Conservation (phyloP, 2,329 filamentous ascomycete species). For the Trichophyton verrucosum region DNA sequence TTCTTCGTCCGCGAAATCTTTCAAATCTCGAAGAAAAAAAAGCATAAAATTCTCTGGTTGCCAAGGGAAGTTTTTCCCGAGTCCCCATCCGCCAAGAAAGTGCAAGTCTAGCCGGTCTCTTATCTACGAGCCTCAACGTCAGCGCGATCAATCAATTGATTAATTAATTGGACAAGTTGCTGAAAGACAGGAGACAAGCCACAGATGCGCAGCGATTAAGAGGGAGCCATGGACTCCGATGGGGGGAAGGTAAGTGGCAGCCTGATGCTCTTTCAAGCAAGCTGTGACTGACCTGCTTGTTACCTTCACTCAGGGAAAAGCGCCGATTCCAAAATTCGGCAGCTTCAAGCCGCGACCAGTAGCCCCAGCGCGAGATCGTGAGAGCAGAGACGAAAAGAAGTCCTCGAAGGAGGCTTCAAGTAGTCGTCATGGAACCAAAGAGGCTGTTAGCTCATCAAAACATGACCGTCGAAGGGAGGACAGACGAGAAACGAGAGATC, state of each 20-base stretch:
- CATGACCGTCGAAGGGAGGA: neutral
- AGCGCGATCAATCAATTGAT: neutral
- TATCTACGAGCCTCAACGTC: neutral
- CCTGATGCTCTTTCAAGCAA: neutral
- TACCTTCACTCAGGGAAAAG: conserved; percentile 21
- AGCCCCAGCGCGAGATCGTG: neutral
- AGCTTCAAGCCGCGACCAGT: conserved; percentile 48
- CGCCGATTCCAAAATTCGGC: conserved; percentile 54
- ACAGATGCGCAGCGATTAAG: neutral
- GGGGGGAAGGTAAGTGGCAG: conserved; percentile 23
- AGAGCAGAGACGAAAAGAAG: neutral
- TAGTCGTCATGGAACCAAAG: neutral
- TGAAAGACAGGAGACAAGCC: neutral
- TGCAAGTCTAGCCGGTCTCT: conserved; percentile 14
- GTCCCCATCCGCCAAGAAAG: conserved; percentile 5
- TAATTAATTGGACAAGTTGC: too few relatives aligned
- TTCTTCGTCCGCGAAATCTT: neutral
- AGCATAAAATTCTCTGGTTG: conserved; percentile 16
- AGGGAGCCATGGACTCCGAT: conserved; percentile 23
- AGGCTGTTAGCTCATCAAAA: neutral
- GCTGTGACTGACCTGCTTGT: neutral
- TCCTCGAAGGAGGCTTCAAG: neutral
- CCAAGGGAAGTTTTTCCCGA: conserved; percentile 20
- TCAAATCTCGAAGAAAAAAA: neutral
- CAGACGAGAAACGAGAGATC: neutral